phyloP scores from a whole-genome alignment of 2,329 filamentous ascomycete species.

The Neonectria sp. region DNA sequence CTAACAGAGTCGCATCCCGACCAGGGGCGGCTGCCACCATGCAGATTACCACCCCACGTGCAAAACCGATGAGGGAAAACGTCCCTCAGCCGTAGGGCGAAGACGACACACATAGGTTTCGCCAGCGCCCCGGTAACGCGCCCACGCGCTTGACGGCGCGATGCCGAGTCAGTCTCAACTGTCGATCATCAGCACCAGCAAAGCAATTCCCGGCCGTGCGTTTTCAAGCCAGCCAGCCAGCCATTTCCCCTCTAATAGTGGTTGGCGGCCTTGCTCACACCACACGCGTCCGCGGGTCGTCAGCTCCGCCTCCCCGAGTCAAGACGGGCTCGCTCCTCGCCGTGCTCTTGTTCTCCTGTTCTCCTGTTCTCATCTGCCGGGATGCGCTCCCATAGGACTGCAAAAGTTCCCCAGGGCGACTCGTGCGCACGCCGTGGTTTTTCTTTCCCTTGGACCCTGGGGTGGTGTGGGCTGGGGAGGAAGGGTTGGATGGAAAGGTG shows the following conservation, averaged over 20 bases:
- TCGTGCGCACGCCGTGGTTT: not conserved
- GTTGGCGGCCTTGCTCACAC: not conserved
- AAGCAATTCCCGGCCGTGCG: slow-evolving; percentile 23
- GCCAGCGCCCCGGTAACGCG: slow-evolving; percentile 10
- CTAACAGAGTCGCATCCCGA: slow-evolving; percentile 30
- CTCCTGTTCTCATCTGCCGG: not conserved
- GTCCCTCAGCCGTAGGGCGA: not conserved
- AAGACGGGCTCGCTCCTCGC: not conserved
- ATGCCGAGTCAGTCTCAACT: slow-evolving; percentile 22
- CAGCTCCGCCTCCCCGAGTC: slow-evolving; percentile 11
- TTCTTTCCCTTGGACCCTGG: no score
- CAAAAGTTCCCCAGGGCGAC: slow-evolving; percentile 22
- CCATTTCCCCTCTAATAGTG: no score
- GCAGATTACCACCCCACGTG: slow-evolving; percentile 20
- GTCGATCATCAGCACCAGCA: slow-evolving; percentile 25
- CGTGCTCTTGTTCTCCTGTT: not conserved
- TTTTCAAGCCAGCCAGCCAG: not conserved
- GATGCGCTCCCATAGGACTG: slow-evolving; percentile 11
- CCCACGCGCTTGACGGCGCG: slow-evolving; percentile 3
- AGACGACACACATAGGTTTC: not conserved
- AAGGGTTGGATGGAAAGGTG: not conserved
- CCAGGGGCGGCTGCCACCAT: slow-evolving; percentile 24
- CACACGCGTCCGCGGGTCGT: not conserved
- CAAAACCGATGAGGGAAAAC: slow-evolving; percentile 21
- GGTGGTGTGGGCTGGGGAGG: not conserved